Base-by-base conservation (phyloP, 768 basidiomycete genomes). In the Leccinum imitatum region DNA sequence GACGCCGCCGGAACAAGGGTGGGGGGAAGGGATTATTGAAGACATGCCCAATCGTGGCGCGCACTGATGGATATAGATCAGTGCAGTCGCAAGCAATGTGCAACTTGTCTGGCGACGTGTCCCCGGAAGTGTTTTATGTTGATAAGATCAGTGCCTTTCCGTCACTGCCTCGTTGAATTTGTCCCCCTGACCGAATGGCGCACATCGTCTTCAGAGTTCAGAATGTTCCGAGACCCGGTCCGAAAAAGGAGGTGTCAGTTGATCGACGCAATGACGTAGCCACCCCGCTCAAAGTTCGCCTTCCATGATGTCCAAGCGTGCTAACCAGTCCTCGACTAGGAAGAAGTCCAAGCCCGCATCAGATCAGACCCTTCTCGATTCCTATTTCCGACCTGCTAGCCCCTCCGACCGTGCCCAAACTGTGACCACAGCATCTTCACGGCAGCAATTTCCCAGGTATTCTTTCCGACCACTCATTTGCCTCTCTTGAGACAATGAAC, bases 241-340 rank as follows among this genome's bases (percentile, higher is more conserved):
- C 69, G 33, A 62, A 71, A 68, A 69, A 61, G 69, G 68, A 37
- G 46, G 14, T 4, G 6, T 19, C 27, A 14, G 61, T 39, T 64
- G 69, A 69, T 69, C 69, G 69, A 71, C 69, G 62, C 50, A 11
- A 15, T 69, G 69, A 69, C 69, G 69, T 69, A 46, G 44, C 19
- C 44, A 71, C 27, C 53, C 64, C 67, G 64, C 61, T 55, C 64
- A 61, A 58, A 27, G 33, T 17, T 60, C 53, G n/a, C 27, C 50
- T 54, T 9, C 25, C 67, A 69, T 33, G 33, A 44, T 69, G 69
- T 64, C 69, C 39, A 69, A 69, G 44, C 62, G 64, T 33, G 19
- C 19, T 21, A 10, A 59, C 13, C 41, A 59, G 11, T 48, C 13
- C 51, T 56, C 58, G 11, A 58, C 61, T 14, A 64, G 41, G 48